These are phyloP conservation scores for Lactarius akahatsu DNA, from an alignment of 768 basidiomycete species.

Conservation along the genomic window DNA sequence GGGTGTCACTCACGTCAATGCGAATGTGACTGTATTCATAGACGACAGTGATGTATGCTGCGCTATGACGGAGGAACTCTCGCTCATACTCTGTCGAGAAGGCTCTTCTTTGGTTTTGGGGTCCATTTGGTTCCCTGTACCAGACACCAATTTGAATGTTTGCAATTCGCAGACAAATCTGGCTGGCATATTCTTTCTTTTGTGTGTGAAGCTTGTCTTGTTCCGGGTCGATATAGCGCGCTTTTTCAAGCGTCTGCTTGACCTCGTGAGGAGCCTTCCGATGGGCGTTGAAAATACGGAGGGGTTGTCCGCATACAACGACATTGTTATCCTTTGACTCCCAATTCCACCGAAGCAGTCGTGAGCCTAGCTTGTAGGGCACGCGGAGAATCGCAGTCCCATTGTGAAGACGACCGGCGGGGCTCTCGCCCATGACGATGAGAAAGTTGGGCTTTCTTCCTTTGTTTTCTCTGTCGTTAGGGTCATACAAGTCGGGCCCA, in stretches of 20 bases:
- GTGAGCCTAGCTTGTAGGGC: constrained; percentile 40
- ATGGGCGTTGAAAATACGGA: constrained; percentile 27
- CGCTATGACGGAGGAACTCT: constrained; percentile 44
- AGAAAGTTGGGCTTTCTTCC: constrained; percentile 54
- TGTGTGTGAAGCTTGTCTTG: constrained; percentile 32
- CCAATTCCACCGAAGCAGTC: constrained; percentile 47
- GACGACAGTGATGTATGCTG: constrained; percentile 58
- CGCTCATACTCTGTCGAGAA: constrained; percentile 75
- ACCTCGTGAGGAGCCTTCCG: constrained; percentile 13
- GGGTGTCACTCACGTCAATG: constrained; percentile 48
- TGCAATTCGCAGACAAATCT: constrained; percentile 51
- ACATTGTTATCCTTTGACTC: constrained; percentile 34
- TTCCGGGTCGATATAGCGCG: constrained; percentile 36
- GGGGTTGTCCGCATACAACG: constrained; percentile 30
- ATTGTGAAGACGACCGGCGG: constrained; percentile 54
- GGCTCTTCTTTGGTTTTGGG: constrained; percentile 29
- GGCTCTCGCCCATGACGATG: constrained; percentile 51
- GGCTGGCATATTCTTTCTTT: constrained; percentile 40
- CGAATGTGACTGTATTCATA: constrained; percentile 69
- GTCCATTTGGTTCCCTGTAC: constrained; percentile 38
- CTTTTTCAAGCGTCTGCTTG: constrained; percentile 35
- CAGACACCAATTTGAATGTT: constrained; percentile 67
- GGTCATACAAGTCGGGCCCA: constrained; percentile 44
- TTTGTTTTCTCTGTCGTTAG: constrained; percentile 35
- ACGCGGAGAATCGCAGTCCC: constrained; percentile 44